phyloP scores from a whole-genome alignment of 2,329 filamentous ascomycete species.

The Ramularia collo-cygni region DNA sequence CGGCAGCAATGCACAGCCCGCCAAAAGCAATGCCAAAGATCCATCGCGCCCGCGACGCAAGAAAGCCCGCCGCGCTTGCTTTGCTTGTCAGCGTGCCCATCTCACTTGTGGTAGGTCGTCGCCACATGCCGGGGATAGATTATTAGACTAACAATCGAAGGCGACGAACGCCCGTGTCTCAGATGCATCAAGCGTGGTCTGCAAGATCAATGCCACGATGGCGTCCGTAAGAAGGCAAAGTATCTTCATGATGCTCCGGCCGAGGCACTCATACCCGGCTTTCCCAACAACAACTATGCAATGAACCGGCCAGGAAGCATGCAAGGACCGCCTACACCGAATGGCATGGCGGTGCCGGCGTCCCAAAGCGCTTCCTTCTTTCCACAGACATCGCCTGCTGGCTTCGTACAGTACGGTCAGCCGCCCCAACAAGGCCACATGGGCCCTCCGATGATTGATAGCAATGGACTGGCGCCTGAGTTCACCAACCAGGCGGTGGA shows the following conservation, averaged over 20 bases:
- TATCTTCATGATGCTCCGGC: conserved; percentile 94
- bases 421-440: conserved; percentile 28
- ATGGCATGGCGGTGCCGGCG: conserved; percentile 12
- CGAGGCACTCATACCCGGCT: conserved; percentile 79
- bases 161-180: conserved; percentile 89
- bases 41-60: conserved; percentile 83
- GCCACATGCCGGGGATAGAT: conserved; percentile 5
- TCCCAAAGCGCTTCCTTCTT: conserved; percentile 39
- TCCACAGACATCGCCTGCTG: conserved; percentile 29
- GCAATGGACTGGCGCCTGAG: conserved; percentile 32
- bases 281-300: conserved; percentile 62
- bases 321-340: conserved; percentile 15
- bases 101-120: conserved; percentile 85
- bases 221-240: conserved; percentile 96
- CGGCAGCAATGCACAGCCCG: conserved; percentile 26
- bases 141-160: conserved; percentile 42
- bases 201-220: conserved; percentile 87
- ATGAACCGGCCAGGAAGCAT: conserved; percentile 19
- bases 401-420: conserved; percentile 36
- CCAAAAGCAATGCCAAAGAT: conserved; percentile 63
- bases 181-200: conserved; percentile 91
- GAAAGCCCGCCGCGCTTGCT: conserved; percentile 92
- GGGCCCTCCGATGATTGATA: conserved; percentile 38
- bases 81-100: conserved; percentile 94
- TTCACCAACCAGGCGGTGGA: conserved; percentile 54